Percentiles rank a stretch among this genome's conserved stretches.
phyloP scores from a whole-genome alignment of 257 asterid species.

The Lavandula angustifolia region DNA sequence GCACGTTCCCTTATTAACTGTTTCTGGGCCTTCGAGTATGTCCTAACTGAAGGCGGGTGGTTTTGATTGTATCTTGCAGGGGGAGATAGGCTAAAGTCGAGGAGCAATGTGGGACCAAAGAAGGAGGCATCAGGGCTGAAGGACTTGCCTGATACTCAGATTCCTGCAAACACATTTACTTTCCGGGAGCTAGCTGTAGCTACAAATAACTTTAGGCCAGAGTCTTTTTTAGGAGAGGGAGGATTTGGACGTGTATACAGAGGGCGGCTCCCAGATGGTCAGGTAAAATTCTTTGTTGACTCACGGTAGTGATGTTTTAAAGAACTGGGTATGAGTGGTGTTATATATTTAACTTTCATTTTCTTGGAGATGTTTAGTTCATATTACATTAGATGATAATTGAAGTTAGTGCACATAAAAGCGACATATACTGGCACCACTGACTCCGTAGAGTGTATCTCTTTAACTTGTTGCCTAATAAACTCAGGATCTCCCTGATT shows the following conservation, averaged over 20 bases:
- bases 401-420: neutral
- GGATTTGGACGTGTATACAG: slow-evolving; percentile 93
- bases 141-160: slow-evolving; percentile 72
- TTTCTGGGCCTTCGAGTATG: neutral
- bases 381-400: neutral
- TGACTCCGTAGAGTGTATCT: neutral
- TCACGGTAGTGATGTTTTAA: neutral
- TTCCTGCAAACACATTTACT: slow-evolving; percentile 93
- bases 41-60: slow-evolving; percentile 17
- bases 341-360: too few species aligned
- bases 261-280: slow-evolving; percentile 77
- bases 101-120: slow-evolving; percentile 54
- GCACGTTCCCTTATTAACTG: neutral
- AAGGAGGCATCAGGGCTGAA: slow-evolving; percentile 59
- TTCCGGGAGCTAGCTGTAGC: slow-evolving; percentile 94
- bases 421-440: neutral
- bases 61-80: slow-evolving; percentile 48
- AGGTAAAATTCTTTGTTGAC: slow-evolving; percentile 49
- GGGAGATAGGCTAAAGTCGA: slow-evolving; percentile 70
- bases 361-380: neutral
- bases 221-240: slow-evolving; percentile 93
- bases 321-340: neutral
- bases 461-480: neutral
- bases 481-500: neutral
- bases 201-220: slow-evolving; percentile 80